Percentiles rank a stretch among this genome's conserved stretches.
These are phyloP conservation scores for Pycnococcus provasolii DNA, from an alignment of 139 green algal species.

Conservation along the genomic window DNA sequence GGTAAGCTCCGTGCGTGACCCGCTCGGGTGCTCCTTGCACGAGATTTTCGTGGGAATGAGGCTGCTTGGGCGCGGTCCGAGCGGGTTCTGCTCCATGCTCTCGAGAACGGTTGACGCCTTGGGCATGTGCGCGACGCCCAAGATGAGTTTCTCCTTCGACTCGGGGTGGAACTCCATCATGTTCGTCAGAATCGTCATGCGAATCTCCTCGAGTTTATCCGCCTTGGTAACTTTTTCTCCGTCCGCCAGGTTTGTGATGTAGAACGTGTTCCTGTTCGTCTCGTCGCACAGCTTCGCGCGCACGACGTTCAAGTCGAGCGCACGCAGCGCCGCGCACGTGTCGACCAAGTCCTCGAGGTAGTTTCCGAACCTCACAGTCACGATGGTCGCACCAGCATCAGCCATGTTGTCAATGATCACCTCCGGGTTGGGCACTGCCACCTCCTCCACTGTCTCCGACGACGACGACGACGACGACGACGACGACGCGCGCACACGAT, in stretches of 20 bases:
- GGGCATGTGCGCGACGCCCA: neutral
- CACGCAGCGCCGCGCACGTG: constrained; percentile 30
- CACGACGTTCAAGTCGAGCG: neutral
- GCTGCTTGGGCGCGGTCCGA: constrained; percentile 39
- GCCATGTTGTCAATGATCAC: constrained; percentile 85
- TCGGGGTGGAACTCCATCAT: constrained; percentile 76
- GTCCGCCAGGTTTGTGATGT: constrained; percentile 25
- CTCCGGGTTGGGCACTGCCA: constrained; percentile 33
- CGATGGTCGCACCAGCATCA: constrained; percentile 75
- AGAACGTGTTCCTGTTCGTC: neutral
- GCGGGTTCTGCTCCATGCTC: constrained; percentile 42
- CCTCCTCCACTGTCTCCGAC: neutral
- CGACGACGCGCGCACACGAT: neutral
- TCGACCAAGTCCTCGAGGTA: constrained; percentile 70
- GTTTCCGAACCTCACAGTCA: constrained; percentile 71
- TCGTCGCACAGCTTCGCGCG: neutral
- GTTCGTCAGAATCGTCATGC: constrained; percentile 76
- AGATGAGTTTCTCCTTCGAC: constrained; percentile 15
- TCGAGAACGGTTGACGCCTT: constrained; percentile 38
- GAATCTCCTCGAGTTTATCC: constrained; percentile 73
- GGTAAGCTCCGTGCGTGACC: constrained; percentile 33
- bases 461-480: no score
- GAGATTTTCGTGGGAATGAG: constrained; percentile 18
- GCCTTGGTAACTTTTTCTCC: constrained; percentile 78
- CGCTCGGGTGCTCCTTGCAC: constrained; percentile 21